Evolutionary conservation across 2,329 filamentous ascomycete species (phyloP).

Genomic region (Tricladium varicosporioides): DNA sequence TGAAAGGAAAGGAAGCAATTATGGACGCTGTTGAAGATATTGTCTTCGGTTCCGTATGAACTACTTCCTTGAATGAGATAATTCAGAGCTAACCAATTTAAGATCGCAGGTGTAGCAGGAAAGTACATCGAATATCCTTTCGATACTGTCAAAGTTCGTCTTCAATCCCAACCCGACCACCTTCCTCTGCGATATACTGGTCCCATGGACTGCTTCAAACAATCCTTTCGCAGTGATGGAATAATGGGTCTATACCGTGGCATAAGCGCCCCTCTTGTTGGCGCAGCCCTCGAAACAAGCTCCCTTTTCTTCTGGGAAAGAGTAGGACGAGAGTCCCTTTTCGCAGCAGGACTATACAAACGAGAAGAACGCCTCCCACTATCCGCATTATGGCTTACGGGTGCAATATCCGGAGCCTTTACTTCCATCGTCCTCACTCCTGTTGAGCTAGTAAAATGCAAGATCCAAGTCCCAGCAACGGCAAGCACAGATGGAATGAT

Average conservation of each 20-base stretch:
- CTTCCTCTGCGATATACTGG: conserved; percentile 80
- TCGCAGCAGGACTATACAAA: conserved; percentile 47
- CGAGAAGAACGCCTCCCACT: conserved; percentile 66
- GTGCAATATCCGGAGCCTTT: conserved; percentile 82
- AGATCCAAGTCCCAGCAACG: conserved; percentile 75
- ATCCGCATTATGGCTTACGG: conserved; percentile 72
- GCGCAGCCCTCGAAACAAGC: conserved; percentile 89
- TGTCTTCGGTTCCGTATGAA: conserved; percentile 75
- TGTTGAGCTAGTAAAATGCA: conserved; percentile 96
- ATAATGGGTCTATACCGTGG: conserved; percentile 77
- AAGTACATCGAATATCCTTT: conserved; percentile 99
- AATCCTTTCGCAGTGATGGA: conserved; percentile 80
- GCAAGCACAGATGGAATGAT: conserved; percentile 39
- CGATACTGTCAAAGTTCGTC: conserved; percentile 94
- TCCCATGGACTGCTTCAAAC: conserved; percentile 88
- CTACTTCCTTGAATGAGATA: neutral
- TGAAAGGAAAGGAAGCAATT: conserved; percentile 26
- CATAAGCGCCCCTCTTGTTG: conserved; percentile 85
- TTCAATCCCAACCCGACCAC: conserved; percentile 91
- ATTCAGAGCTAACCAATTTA: conserved; percentile 12
- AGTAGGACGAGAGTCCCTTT: conserved; percentile 65
- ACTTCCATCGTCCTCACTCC: conserved; percentile 91
- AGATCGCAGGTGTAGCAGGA: conserved; percentile 81
- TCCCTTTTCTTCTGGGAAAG: conserved; percentile 91
- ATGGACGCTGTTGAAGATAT: conserved; percentile 77